These are phyloP conservation scores for Erodium trifolium DNA, from an alignment of 441 rosid genomes.

Conservation along the genomic window DNA sequence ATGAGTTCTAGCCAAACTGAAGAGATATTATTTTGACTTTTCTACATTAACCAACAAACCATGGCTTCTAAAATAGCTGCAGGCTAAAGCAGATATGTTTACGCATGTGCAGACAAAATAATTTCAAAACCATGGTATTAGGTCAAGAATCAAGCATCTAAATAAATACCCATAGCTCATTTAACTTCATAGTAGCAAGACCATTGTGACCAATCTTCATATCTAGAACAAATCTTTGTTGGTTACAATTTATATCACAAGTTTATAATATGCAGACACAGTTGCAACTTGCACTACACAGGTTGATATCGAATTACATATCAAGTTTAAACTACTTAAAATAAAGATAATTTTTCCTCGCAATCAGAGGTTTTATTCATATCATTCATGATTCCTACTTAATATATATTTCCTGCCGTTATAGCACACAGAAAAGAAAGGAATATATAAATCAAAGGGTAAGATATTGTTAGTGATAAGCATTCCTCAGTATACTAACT, in stretches of 20 bases:
- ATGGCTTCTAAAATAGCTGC: neutral
- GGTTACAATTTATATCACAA: neutral
- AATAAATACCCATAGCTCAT: neutral
- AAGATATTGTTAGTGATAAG: no score
- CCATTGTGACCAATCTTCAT: neutral
- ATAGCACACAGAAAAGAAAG: neutral
- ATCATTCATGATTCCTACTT: constrained; percentile 4
- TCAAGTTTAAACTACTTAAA: neutral
- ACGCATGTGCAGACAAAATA: neutral
- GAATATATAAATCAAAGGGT: neutral
- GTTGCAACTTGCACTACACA: neutral
- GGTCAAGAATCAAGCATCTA: neutral
- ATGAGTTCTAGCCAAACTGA: neutral
- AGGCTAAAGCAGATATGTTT: neutral
- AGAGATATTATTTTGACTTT: neutral
- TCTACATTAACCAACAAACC: constrained; percentile 2
- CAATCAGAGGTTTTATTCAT: constrained; percentile 1
- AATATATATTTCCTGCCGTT: neutral
- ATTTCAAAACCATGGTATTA: neutral
- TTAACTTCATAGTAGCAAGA: neutral
- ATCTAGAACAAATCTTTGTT: neutral
- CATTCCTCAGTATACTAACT: neutral
- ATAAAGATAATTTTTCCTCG: neutral
- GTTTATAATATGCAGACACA: neutral
- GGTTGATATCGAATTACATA: neutral